Evolutionary conservation across 257 asterid genomes (phyloP).

Genomic region (Solanum etuberosum): DNA sequence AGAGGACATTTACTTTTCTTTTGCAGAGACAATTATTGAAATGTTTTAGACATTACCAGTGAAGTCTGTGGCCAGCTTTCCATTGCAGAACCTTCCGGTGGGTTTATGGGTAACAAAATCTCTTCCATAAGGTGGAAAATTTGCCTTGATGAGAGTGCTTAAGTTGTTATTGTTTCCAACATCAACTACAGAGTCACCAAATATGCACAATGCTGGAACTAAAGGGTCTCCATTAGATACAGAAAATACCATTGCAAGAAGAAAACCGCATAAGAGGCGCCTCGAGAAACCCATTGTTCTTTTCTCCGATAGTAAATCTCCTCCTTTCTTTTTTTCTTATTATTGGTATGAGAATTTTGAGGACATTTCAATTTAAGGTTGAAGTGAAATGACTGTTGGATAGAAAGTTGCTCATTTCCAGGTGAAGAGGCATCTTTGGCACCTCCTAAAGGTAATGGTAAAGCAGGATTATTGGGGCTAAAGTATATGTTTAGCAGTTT

Average conservation of each 20-base stretch:
- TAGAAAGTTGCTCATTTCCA: conserved; percentile 4
- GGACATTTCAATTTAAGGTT: conserved; percentile 6
- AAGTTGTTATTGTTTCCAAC: conserved; percentile 69
- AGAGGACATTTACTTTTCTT: not conserved
- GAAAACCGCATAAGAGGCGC: conserved; percentile 11
- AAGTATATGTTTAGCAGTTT: conserved; percentile 3
- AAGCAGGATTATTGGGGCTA: not conserved
- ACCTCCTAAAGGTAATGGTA: not conserved
- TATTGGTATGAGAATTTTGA: conserved; percentile 14
- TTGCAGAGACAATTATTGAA: not conserved
- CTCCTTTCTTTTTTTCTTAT: not conserved
- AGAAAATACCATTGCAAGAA: conserved; percentile 5
- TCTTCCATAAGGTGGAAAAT: conserved; percentile 86
- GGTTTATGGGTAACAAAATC: conserved; percentile 56
- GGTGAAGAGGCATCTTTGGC: conserved; percentile 12
- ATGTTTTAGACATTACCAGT: conserved; percentile 30
- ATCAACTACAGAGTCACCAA: conserved; percentile 84
- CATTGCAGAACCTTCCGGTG: conserved; percentile 87
- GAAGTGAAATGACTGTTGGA: conserved; percentile 4
- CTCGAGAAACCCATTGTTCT: conserved; percentile 21
- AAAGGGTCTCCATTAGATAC: conserved; percentile 41
- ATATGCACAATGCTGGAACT: conserved; percentile 68
- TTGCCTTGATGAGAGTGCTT: conserved; percentile 60
- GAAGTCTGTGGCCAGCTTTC: conserved; percentile 81
- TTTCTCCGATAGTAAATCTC: not conserved